Percentiles rank a stretch among this genome's conserved stretches.
Evolutionary conservation across 2,329 filamentous ascomycete genomes (phyloP).

Genomic region (Tolypocladium ovalisporum): DNA sequence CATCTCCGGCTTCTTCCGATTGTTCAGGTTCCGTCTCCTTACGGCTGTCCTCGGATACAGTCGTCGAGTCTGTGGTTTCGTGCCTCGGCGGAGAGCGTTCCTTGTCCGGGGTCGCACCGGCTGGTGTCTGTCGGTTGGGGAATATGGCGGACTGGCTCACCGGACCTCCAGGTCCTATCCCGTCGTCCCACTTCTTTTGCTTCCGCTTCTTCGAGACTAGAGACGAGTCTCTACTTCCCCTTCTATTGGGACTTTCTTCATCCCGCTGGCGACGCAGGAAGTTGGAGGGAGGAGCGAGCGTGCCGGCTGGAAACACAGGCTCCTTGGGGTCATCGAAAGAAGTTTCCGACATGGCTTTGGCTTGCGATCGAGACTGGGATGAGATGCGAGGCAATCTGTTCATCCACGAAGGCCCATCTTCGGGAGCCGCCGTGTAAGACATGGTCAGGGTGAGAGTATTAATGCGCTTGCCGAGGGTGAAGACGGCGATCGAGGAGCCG

Average conservation of each 20-base stretch:
- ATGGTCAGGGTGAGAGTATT: slow-evolving; percentile 92
- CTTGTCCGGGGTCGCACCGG: slow-evolving; percentile 15
- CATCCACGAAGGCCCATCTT: slow-evolving; percentile 91
- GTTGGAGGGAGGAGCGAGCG: slow-evolving; percentile 60
- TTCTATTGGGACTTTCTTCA: slow-evolving; percentile 47
- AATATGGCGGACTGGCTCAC: slow-evolving; percentile 84
- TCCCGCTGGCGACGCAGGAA: slow-evolving; percentile 79
- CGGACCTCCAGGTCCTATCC: slow-evolving; percentile 72
- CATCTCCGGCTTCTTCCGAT: slow-evolving; percentile 11
- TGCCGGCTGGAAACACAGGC: slow-evolving; percentile 54
- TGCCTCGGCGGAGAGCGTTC: slow-evolving; percentile 15
- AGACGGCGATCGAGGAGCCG: slow-evolving; percentile 95
- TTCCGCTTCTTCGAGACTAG: slow-evolving; percentile 50
- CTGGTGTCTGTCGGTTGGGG: slow-evolving; percentile 39
- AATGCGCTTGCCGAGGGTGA: slow-evolving; percentile 95
- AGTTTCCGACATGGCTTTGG: slow-evolving; percentile 71
- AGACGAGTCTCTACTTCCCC: slow-evolving; percentile 49
- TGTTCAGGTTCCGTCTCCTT: slow-evolving; percentile 18
- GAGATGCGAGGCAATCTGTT: slow-evolving; percentile 69
- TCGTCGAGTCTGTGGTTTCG: slow-evolving; percentile 22
- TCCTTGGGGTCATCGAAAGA: slow-evolving; percentile 56
- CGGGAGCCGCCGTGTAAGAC: slow-evolving; percentile 85
- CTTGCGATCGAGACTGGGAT: slow-evolving; percentile 64
- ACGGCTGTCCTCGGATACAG: slow-evolving; percentile 19
- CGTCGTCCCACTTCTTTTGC: slow-evolving; percentile 58